phyloP scores from a whole-genome alignment of 2,329 filamentous ascomycete species.

The Diaporthe sp. region DNA sequence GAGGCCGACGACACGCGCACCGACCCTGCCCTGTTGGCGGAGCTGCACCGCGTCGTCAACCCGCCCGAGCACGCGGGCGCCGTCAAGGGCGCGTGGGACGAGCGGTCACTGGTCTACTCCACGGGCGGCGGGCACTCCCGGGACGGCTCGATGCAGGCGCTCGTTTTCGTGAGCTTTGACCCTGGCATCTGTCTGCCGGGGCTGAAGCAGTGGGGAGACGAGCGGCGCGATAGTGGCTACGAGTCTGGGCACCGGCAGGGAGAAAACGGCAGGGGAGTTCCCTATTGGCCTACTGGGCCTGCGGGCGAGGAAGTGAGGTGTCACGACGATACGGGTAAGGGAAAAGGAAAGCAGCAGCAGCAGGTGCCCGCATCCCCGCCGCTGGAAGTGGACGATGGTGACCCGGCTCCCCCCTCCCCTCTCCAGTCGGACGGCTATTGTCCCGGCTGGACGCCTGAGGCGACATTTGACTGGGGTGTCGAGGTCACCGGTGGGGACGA shows the following conservation, averaged over 20 bases:
- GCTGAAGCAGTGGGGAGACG: constrained; percentile 45
- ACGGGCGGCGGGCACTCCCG: constrained; percentile 46
- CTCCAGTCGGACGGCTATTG: neutral
- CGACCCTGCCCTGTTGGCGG: constrained; percentile 49
- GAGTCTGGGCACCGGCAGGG: neutral
- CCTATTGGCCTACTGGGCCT: neutral
- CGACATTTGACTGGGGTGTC: constrained; percentile 17
- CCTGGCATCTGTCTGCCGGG: constrained; percentile 53
- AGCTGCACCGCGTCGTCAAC: constrained; percentile 57
- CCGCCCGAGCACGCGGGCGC: constrained; percentile 53
- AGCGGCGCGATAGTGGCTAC: neutral
- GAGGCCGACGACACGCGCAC: constrained; percentile 40
- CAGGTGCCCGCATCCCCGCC: neutral
- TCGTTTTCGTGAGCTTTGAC: constrained; percentile 61
- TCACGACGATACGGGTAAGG: neutral
- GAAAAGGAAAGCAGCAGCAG: constrained; percentile 19
- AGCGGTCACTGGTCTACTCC: constrained; percentile 63
- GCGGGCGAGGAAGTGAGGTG: neutral
- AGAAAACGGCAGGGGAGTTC: neutral
- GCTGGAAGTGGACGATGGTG: constrained; percentile 17
- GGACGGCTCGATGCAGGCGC: constrained; percentile 47
- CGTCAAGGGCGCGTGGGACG: constrained; percentile 60
- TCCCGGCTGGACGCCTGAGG: constrained; percentile 19
- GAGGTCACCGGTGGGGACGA: neutral
- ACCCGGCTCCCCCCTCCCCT: neutral